Evolutionary conservation across 345 rosid species (phyloP).

Genomic region (Hibiscus mutabilis): DNA sequence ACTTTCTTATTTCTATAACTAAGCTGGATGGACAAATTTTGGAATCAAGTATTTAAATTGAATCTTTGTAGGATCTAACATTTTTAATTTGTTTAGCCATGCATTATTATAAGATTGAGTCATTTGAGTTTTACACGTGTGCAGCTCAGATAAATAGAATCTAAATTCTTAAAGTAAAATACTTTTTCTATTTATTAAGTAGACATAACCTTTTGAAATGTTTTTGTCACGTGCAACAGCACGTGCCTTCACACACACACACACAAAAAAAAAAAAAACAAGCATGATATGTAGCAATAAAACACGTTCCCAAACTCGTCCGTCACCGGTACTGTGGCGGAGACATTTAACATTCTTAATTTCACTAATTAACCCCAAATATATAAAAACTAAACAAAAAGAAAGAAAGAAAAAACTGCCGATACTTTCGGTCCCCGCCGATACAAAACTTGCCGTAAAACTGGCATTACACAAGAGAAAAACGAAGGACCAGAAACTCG

Average conservation of each 20-base stretch:
- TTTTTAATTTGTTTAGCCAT: too few relatives aligned
- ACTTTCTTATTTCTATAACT: too few relatives aligned
- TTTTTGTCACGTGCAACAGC: not conserved
- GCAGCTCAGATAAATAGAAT: not conserved
- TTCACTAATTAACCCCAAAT: not conserved
- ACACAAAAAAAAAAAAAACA: not conserved
- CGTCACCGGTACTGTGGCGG: constrained; percentile 1
- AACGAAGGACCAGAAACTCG: not conserved
- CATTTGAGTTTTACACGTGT: too few relatives aligned
- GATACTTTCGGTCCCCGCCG: not conserved
- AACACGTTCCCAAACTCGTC: not conserved
- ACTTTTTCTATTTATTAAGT: not conserved
- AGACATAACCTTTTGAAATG: not conserved
- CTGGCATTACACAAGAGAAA: not conserved
- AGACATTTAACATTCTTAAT: not conserved
- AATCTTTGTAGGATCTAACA: too few relatives aligned
- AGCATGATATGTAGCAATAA: not conserved
- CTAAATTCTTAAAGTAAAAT: not conserved
- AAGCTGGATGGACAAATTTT: too few relatives aligned
- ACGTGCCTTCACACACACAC: not conserved
- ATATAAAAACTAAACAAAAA: not conserved
- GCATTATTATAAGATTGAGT: too few relatives aligned
- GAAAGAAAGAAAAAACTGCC: not conserved
- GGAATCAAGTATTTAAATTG: too few relatives aligned
- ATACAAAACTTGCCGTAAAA: not conserved